A percentile compares a stretch with the other conserved stretches of the same genome.
Evolutionary conservation across 768 basidiomycete species (phyloP).

Genomic region (Suillus lakei): DNA sequence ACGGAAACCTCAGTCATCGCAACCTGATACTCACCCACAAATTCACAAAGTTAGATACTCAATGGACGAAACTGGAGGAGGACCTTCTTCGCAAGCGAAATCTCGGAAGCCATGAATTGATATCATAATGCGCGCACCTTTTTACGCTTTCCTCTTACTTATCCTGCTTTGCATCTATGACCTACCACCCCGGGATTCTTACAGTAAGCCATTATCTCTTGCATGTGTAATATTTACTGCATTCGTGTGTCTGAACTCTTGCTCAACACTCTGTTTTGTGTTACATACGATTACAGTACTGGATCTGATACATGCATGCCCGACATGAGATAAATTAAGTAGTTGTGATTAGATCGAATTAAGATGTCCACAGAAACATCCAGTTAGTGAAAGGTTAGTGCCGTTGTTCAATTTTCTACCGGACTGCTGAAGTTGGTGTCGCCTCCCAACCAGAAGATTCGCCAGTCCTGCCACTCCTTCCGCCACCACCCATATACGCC

Average conservation of each 20-base stretch:
- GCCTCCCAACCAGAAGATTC: constrained; percentile 85
- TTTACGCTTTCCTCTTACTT: constrained; percentile 15
- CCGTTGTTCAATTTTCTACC: constrained; percentile 30
- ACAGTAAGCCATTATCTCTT: constrained; percentile 27
- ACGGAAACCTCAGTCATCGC: constrained; percentile 43
- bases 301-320: background rate
- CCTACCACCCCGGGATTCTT: constrained; percentile 21
- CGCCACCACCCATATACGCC: constrained; percentile 82
- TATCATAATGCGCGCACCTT: constrained; percentile 15
- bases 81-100: constrained; percentile 14
- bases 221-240: constrained; percentile 35
- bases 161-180: constrained; percentile 24
- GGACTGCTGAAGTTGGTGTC: constrained; percentile 33
- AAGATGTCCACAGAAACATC: background rate
- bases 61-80: constrained; percentile 31
- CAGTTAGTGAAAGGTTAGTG: constrained; percentile 7
- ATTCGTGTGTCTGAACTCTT: constrained; percentile 24
- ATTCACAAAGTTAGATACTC: constrained; percentile 31
- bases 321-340: background rate
- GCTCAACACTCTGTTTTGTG: background rate
- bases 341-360: constrained; percentile 4
- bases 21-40: constrained; percentile 24
- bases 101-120: constrained; percentile 4
- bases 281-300: background rate
- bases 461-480: constrained; percentile 75